Conservation (phyloP, 345 rosid genomes). For the Lagerstroemia speciosa region DNA sequence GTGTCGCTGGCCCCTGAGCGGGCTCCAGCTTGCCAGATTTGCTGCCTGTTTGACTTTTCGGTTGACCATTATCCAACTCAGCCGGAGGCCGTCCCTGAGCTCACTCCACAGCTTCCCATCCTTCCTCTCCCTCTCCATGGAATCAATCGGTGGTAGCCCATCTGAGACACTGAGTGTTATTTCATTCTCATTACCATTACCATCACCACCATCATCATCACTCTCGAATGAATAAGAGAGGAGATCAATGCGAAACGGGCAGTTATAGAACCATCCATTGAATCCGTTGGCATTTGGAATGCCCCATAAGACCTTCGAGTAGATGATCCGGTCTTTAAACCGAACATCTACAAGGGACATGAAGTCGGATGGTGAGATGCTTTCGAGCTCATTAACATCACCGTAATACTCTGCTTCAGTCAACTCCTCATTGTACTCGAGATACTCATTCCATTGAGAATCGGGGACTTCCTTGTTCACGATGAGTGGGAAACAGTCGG, state of each 20-base stretch:
- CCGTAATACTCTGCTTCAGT: slow-evolving; percentile 70
- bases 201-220: slow-evolving; percentile 31
- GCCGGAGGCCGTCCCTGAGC: slow-evolving; percentile 53
- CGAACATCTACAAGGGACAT: slow-evolving; percentile 59
- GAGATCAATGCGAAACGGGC: slow-evolving; percentile 65
- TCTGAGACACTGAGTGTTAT: slow-evolving; percentile 51
- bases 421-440: slow-evolving; percentile 61
- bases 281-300: slow-evolving; percentile 56
- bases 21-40: slow-evolving; percentile 69
- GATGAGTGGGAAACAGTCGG: slow-evolving; percentile 68
- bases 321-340: slow-evolving; percentile 47
- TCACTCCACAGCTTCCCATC: slow-evolving; percentile 71
- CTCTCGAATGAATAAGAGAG: slow-evolving; percentile 35
- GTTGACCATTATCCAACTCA: slow-evolving; percentile 76
- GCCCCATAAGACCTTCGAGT: slow-evolving; percentile 69
- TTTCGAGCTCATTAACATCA: slow-evolving; percentile 38
- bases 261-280: slow-evolving; percentile 63
- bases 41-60: slow-evolving; percentile 55
- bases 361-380: slow-evolving; percentile 48
- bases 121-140: slow-evolving; percentile 64
- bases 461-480: slow-evolving; percentile 57
- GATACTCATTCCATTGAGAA: slow-evolving; percentile 40
- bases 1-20: slow-evolving; percentile 75
- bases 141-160: slow-evolving; percentile 51
- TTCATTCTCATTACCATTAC: slow-evolving; percentile 16